Percentiles rank a stretch among this genome's conserved stretches.
Evolutionary conservation across 108 stramenopile genomes (phyloP).

Genomic region (Asterionellopsis glacialis): DNA sequence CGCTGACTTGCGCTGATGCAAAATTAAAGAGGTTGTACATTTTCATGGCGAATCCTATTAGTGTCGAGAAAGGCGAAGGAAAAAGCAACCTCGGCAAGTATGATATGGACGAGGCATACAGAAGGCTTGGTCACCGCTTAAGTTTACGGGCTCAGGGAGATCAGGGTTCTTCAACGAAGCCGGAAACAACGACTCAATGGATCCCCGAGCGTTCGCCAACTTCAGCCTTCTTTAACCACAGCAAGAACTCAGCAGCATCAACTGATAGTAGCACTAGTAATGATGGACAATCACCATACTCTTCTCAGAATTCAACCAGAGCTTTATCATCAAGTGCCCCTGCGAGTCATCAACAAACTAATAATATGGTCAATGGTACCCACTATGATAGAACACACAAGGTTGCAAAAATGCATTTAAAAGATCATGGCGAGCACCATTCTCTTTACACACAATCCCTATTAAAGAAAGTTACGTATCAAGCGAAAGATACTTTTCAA

Average conservation of each 20-base stretch:
- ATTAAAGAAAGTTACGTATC: constrained; percentile 6
- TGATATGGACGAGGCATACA: constrained; percentile 32
- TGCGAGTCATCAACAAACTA: background rate
- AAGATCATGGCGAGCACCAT: constrained; percentile 49
- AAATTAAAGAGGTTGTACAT: too few species aligned
- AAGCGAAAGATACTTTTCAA: constrained; percentile 4
- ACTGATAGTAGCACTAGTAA: background rate
- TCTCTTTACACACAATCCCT: constrained; percentile 1
- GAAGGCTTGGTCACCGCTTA: constrained; percentile 29
- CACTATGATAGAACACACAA: constrained; percentile 22
- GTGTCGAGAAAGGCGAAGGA: too few species aligned
- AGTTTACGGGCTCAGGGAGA: constrained; percentile 29
- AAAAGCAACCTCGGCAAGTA: too few species aligned
- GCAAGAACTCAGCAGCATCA: background rate
- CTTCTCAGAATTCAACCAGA: background rate
- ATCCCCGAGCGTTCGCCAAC: background rate
- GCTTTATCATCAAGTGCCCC: background rate
- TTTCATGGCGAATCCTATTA: too few species aligned
- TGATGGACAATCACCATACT: background rate
- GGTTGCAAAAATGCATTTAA: constrained; percentile 46
- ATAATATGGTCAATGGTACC: background rate
- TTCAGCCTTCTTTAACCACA: background rate
- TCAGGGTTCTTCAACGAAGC: background rate
- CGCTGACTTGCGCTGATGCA: too few species aligned
- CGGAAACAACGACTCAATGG: background rate